Percentiles rank a stretch among this genome's conserved stretches.
phyloP scores from a whole-genome alignment of 768 basidiomycete genomes.

The Termitomyces sp. region DNA sequence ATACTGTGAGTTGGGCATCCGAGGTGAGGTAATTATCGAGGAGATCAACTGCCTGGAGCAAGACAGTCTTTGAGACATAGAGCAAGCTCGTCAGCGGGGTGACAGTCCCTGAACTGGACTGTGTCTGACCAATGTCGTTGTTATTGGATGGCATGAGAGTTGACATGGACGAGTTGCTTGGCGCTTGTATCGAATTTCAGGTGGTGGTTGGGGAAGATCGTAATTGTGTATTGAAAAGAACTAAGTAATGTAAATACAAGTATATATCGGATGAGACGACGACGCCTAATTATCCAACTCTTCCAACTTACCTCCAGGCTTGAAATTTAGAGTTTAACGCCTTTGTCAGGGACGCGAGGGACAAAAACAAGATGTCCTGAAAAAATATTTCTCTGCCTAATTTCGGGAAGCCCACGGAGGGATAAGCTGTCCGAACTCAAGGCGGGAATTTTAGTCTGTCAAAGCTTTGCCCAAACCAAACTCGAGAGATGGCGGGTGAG shows the following conservation, averaged over 20 bases:
- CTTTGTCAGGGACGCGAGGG: no score
- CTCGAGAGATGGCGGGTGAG: slow-evolving; percentile 44
- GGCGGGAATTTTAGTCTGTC: slow-evolving; percentile 64
- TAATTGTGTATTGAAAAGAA: slow-evolving; percentile 24
- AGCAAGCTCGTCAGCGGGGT: slow-evolving; percentile 51
- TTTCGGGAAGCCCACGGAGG: slow-evolving; percentile 65
- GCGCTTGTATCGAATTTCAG: slow-evolving; percentile 86
- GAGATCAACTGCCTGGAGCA: slow-evolving; percentile 72
- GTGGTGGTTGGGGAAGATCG: slow-evolving; percentile 62
- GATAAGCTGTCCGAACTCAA: slow-evolving; percentile 74
- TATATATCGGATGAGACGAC: no score
- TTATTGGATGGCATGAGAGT: slow-evolving; percentile 23
- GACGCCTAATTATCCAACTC: no score
- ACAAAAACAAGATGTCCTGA: not conserved
- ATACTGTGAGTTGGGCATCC: slow-evolving; percentile 65
- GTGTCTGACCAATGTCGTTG: slow-evolving; percentile 13
- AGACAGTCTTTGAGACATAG: slow-evolving; percentile 61
- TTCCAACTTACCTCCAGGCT: no score
- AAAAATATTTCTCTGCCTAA: slow-evolving; percentile 70
- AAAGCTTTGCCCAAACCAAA: slow-evolving; percentile 48
- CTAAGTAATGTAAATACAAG: not conserved
- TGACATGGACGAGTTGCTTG: slow-evolving; percentile 28
- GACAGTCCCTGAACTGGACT: slow-evolving; percentile 13
- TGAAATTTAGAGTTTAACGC: no score
- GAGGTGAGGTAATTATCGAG: slow-evolving; percentile 61